Evolutionary conservation across 2,329 filamentous ascomycete genomes (phyloP), one percentile per base, ranked within the genome.

Genomic region (Claviceps humidiphila): DNA sequence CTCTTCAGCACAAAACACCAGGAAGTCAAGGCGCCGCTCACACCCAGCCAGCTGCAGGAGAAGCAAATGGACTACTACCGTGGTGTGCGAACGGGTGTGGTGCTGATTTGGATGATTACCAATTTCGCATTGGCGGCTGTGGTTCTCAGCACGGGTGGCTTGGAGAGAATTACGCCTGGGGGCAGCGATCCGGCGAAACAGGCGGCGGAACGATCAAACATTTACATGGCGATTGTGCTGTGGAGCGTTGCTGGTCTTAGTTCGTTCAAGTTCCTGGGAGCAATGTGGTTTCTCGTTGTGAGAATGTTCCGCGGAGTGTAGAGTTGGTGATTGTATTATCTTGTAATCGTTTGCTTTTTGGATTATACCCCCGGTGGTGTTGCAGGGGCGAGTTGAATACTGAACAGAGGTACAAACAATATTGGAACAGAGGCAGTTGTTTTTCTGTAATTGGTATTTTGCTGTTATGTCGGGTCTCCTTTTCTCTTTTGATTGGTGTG

Each of bases 51-150:
- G 59, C 70, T 78, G 45, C 76, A 81, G 39, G 90, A 96, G 65
- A 88, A 86, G 63, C 91, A 98, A 68, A 89, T 96, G 74, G 93
- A 98, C 67, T 98, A 97, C 71, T 98, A 98, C 77, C 89, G 90
- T 62, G 93, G 90, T 58, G 95, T 98, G 66, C 82, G 93, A 56
- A 94, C 87, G 20, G 81, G 88, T 30, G 90, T 96, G 59, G 93
- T 98, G 34, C 74, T 97, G 49, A 82, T 86, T 58, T 98, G 93
- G 93, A 95, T 98, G 77, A 88, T 97, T 61, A 89, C 84, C 64
- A 98, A 98, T 68, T 87, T 98, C 66, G 89, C 81, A 0, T 80
- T 98, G 5, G 82, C 81, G 0, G 91, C 91, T 0, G 76, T 94
- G 2, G 91, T 98, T 7, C 74, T 98, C 58, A 90, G 86, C 63